Evolutionary conservation across 2,329 filamentous ascomycete genomes (phyloP).

Genomic region (Fusarium tuaranense): DNA sequence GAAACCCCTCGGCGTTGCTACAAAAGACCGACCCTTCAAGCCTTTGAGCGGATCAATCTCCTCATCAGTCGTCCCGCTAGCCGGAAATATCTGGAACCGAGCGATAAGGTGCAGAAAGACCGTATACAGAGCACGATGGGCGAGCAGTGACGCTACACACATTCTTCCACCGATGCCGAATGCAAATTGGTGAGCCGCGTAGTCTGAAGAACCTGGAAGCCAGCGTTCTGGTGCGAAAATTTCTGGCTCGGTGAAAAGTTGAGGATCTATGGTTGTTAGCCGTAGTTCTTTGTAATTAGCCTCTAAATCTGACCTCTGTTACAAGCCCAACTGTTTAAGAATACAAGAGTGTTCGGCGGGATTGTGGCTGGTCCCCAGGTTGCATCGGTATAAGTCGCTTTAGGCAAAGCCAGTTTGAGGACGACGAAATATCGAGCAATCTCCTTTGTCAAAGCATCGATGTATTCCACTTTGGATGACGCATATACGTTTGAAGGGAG

Average conservation of each 20-base stretch:
- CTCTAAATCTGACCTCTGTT: slow-evolving; percentile 35
- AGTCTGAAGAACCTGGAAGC: slow-evolving; percentile 48
- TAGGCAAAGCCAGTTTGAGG: slow-evolving; percentile 73
- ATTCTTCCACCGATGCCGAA: slow-evolving; percentile 66
- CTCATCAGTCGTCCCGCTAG: slow-evolving; percentile 20
- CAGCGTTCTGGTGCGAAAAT: slow-evolving; percentile 66
- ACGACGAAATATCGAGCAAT: slow-evolving; percentile 73
- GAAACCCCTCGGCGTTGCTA: slow-evolving; percentile 26
- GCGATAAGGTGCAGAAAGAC: slow-evolving; percentile 64
- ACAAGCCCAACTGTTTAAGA: slow-evolving; percentile 47
- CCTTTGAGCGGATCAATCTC: slow-evolving; percentile 41
- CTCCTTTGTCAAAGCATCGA: slow-evolving; percentile 74
- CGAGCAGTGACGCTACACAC: slow-evolving; percentile 66
- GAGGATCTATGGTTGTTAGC: slow-evolving; percentile 55
- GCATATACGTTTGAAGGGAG: slow-evolving; percentile 18
- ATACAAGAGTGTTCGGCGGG: slow-evolving; percentile 64
- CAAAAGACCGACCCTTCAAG: slow-evolving; percentile 22
- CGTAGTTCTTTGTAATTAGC: background rate
- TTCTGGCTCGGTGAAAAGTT: slow-evolving; percentile 73
- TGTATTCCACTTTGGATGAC: slow-evolving; percentile 70
- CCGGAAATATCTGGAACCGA: slow-evolving; percentile 51
- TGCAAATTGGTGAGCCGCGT: slow-evolving; percentile 61
- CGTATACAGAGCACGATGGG: slow-evolving; percentile 65
- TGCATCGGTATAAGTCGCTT: slow-evolving; percentile 53
- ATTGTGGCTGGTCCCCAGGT: slow-evolving; percentile 48